phyloP scores from a whole-genome alignment of 2,329 filamentous ascomycete species.

The Cercospora sesami region DNA sequence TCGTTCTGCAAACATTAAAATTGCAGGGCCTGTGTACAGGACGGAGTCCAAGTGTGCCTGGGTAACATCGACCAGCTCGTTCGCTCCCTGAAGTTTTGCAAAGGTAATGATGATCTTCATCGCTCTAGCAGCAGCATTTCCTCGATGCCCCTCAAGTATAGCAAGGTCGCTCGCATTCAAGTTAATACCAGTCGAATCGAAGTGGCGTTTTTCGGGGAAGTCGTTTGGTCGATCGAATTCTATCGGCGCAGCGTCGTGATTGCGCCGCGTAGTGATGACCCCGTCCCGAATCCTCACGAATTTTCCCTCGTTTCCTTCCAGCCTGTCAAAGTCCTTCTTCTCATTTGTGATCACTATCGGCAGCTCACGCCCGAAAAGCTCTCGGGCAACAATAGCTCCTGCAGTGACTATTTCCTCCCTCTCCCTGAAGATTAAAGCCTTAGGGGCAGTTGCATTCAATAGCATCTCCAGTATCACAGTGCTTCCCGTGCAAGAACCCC shows the following conservation, averaged over 20 bases:
- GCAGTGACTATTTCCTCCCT: constrained; percentile 49
- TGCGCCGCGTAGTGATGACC: neutral
- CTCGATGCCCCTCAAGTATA: constrained; percentile 33
- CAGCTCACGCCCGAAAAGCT: constrained; percentile 45
- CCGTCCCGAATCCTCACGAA: neutral
- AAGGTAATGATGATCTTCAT: constrained; percentile 45
- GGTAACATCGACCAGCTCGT: constrained; percentile 41
- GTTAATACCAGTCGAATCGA: neutral
- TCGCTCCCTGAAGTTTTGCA: constrained; percentile 41
- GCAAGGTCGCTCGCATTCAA: constrained; percentile 5
- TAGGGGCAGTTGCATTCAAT: constrained; percentile 43
- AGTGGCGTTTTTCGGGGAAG: neutral
- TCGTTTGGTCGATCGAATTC: neutral
- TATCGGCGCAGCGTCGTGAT: neutral
- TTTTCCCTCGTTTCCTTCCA: neutral
- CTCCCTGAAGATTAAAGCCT: constrained; percentile 46
- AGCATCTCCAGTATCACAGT: constrained; percentile 49
- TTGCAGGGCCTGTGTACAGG: constrained; percentile 46
- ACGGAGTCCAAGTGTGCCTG: constrained; percentile 49
- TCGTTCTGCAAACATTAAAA: constrained; percentile 42
- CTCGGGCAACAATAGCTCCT: constrained; percentile 48
- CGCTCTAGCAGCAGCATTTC: constrained; percentile 40
- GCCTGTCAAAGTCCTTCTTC: constrained; percentile 8
- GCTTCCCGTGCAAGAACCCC: constrained; percentile 52
- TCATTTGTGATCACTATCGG: constrained; percentile 42